Evolutionary conservation across 75 land plant species (phyloP).

Genomic region (Isoetes taiwanensis): DNA sequence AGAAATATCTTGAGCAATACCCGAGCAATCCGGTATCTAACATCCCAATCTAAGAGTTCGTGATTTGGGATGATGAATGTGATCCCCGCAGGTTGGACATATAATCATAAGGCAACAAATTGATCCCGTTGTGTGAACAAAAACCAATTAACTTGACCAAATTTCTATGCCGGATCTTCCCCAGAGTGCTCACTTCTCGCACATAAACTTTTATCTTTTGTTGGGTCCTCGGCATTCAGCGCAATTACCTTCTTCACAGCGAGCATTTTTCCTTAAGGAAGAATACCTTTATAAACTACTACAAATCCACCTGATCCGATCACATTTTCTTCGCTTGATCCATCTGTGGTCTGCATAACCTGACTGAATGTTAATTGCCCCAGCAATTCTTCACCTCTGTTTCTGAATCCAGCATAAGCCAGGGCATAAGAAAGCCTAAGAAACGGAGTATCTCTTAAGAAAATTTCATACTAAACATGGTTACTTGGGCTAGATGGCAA

Average conservation of each 20-base stretch:
- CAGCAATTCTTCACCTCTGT: too few species aligned
- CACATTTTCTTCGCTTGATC: constrained; percentile 45
- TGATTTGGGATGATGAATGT: constrained; percentile 29
- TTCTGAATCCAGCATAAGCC: too few species aligned
- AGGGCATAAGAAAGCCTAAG: too few species aligned
- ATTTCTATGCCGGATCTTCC: constrained; percentile 76
- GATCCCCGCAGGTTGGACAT: constrained; percentile 60
- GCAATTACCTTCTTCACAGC: constrained; percentile 66
- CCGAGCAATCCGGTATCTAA: constrained; percentile 29
- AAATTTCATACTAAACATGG: too few species aligned
- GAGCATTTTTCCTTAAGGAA: constrained; percentile 42
- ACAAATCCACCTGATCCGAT: constrained; percentile 92
- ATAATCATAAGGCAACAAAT: constrained; percentile 64
- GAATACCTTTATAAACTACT: constrained; percentile 59
- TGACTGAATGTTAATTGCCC: constrained; percentile 31
- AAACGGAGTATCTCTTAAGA: too few species aligned
- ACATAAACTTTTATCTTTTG: constrained; percentile 47
- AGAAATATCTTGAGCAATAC: constrained; percentile 41
- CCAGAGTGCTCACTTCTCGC: constrained; percentile 66
- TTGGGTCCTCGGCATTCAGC: constrained; percentile 31
- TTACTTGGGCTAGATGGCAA: too few species aligned
- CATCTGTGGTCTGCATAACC: constrained; percentile 71
- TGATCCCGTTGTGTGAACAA: constrained; percentile 32
- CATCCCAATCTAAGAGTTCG: constrained; percentile 29
- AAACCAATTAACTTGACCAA: constrained; percentile 69